These are phyloP conservation scores for Ustilago crameri DNA, from an alignment of 1,284 basidiomycete genomes.

Conservation along the genomic window DNA sequence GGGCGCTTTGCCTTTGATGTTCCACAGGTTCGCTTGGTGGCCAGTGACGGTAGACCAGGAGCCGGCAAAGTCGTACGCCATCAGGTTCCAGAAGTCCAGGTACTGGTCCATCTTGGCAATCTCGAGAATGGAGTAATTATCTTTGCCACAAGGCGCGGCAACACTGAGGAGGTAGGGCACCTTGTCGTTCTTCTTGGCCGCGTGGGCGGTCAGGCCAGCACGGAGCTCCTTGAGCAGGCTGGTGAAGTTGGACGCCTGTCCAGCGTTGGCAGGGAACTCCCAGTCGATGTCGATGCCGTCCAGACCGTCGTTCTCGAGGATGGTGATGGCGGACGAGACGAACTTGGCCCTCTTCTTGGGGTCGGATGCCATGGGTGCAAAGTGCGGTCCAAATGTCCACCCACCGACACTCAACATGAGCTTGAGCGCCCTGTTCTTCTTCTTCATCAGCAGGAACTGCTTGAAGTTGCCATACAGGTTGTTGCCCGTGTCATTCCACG, in stretches of 20 bases:
- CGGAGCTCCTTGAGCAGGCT: slow-evolving; percentile 78
- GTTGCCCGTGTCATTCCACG: slow-evolving; percentile 71
- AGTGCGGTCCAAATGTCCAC: slow-evolving; percentile 68
- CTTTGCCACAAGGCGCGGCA: slow-evolving; percentile 80
- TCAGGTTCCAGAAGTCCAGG: slow-evolving; percentile 88
- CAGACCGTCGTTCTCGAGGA: slow-evolving; percentile 86
- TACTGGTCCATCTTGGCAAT: slow-evolving; percentile 78
- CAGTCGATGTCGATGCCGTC: slow-evolving; percentile 83
- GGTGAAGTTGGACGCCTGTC: slow-evolving; percentile 79
- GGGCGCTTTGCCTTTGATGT: slow-evolving; percentile 67
- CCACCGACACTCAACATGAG: slow-evolving; percentile 69
- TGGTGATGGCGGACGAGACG: slow-evolving; percentile 76
- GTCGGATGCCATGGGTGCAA: slow-evolving; percentile 59
- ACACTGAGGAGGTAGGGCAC: slow-evolving; percentile 77
- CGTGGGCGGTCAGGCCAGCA: slow-evolving; percentile 77
- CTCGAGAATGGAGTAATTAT: slow-evolving; percentile 76
- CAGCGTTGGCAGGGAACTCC: slow-evolving; percentile 80
- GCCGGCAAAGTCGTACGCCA: slow-evolving; percentile 74
- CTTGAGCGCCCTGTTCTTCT: slow-evolving; percentile 74
- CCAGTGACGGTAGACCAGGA: slow-evolving; percentile 77
- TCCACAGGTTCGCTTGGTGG: slow-evolving; percentile 82
- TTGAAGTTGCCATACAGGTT: slow-evolving; percentile 89
- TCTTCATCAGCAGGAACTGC: slow-evolving; percentile 84
- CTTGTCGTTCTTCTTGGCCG: slow-evolving; percentile 71
- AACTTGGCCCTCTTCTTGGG: slow-evolving; percentile 74